phyloP scores from a whole-genome alignment of 495 filamentous ascomycete genomes.

The Talaromyces proteolyticus region DNA sequence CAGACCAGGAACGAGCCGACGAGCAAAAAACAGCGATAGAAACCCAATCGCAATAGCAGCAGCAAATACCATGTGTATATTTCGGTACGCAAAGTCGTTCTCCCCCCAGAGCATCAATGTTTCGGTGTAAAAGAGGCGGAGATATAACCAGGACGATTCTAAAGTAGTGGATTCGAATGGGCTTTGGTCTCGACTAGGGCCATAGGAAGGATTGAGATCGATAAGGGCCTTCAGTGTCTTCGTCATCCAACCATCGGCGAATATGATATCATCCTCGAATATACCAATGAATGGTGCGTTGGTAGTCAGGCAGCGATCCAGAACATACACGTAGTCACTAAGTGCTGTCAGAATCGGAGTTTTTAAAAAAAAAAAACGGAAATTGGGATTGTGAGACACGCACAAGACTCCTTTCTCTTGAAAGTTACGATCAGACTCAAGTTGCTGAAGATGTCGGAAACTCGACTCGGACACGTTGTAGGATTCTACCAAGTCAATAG shows the following conservation, averaged over 20 bases:
- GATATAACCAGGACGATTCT: conserved; percentile 32
- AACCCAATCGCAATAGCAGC: conserved; percentile 12
- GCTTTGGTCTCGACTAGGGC: neutral
- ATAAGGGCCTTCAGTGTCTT: conserved; percentile 32
- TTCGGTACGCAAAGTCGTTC: conserved; percentile 28
- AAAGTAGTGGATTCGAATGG: neutral
- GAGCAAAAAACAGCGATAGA: conserved; percentile 11
- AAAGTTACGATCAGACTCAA: conserved; percentile 16
- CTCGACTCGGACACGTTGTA: neutral
- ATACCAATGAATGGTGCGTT: conserved; percentile 36
- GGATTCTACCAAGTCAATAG: conserved; percentile 19
- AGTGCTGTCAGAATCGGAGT: neutral
- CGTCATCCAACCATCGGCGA: conserved; percentile 40
- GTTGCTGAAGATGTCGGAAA: conserved; percentile 9
- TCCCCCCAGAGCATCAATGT: conserved; percentile 30
- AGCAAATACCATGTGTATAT: conserved; percentile 30
- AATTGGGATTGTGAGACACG: neutral
- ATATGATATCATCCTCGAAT: conserved; percentile 42
- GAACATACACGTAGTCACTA: conserved; percentile 38
- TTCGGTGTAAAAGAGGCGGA: conserved; percentile 45
- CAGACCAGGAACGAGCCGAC: conserved; percentile 9
- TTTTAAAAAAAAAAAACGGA: no score
- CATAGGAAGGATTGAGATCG: conserved; percentile 17
- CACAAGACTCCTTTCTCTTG: conserved; percentile 26
- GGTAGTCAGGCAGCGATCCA: conserved; percentile 29